Base-by-base conservation (phyloP, 1,139 yeast species). In the Martiniozyma asiatica region DNA sequence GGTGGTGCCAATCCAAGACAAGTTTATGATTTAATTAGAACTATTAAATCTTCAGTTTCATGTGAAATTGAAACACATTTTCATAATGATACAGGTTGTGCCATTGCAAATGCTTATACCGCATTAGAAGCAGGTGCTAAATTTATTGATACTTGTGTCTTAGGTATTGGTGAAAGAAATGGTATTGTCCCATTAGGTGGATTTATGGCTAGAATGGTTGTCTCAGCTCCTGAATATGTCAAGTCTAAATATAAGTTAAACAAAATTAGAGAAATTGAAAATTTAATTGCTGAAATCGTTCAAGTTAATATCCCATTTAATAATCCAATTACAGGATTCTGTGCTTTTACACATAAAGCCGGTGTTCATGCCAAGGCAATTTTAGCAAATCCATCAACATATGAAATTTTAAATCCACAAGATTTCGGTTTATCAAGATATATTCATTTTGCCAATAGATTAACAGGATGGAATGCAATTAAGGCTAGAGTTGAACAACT, bases 401-500 rank as follows among this genome's bases (percentile, higher is more conserved):
- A 68, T 48, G 75, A 68, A 51, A 68, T 68, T 43, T 56, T 68
- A 44, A 63, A 62, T 37, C 75, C 75, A n/a, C 51, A 60, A 12
- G 75, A 68, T 50, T 68, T 68, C 38, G 75, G 75, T 24, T 58
- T 68, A 39, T 61, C 72, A 11, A 58, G 75, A 46, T 68, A 68
- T 45, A 68, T 68, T 39, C 74, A 68, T 47, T 68, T 68, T 44
- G 74, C 75, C 38, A 68, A 68, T 54, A 55, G 74, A 45, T 59
- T 68, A 48, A 68, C 75, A 10, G 75, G 75, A 25, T 68, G 59
- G 76, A 69, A 69, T 45, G 78, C 77, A 25, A 71, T 71, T 51
- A 71, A 71, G 53, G 64, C 74, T 14, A 63, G 78, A 58, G 77
- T 71, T 32, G 77, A 71, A 48, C 78, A 71, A 47, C 63, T 71